phyloP scores from a whole-genome alignment of 1,139 yeast genomes.

The Magnusiomyces paraingens region DNA sequence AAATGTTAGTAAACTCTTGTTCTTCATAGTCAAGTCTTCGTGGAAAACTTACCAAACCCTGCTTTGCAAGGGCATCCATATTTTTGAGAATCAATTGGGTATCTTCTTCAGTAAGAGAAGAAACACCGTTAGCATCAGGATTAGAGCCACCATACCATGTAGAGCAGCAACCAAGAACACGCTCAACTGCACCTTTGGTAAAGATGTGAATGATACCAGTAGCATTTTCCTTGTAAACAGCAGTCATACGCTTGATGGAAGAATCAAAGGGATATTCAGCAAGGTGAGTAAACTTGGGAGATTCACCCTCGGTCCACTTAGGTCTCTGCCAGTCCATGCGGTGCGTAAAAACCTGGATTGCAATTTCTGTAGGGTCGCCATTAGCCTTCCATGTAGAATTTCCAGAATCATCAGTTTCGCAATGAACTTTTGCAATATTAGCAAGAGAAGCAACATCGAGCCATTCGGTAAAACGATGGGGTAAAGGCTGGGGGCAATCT shows the following conservation, averaged over 20 bases:
- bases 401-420: conserved; percentile 34
- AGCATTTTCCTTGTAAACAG: conserved; percentile 43
- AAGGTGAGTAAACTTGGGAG: conserved; percentile 37
- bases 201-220: conserved; percentile 38
- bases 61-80: conserved; percentile 56
- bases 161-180: conserved; percentile 53
- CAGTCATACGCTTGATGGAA: conserved; percentile 67
- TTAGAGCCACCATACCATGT: conserved; percentile 42
- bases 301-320: conserved; percentile 35
- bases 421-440: conserved; percentile 57
- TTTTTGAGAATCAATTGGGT: conserved; percentile 44
- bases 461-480: conserved; percentile 42
- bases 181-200: conserved; percentile 78
- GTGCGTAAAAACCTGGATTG: conserved; percentile 65
- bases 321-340: conserved; percentile 49
- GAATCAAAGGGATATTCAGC: conserved; percentile 77
- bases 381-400: conserved; percentile 60
- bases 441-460: conserved; percentile 60
- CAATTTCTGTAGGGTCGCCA: conserved; percentile 83
- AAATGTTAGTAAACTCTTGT: neutral
- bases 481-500: conserved; percentile 11
- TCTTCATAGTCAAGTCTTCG: neutral
- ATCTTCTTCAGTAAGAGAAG: conserved; percentile 40
- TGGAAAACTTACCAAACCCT: conserved; percentile 44
- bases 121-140: conserved; percentile 7